Base-by-base conservation (phyloP, 768 basidiomycete species). In the Psilocybe cyanescens region DNA sequence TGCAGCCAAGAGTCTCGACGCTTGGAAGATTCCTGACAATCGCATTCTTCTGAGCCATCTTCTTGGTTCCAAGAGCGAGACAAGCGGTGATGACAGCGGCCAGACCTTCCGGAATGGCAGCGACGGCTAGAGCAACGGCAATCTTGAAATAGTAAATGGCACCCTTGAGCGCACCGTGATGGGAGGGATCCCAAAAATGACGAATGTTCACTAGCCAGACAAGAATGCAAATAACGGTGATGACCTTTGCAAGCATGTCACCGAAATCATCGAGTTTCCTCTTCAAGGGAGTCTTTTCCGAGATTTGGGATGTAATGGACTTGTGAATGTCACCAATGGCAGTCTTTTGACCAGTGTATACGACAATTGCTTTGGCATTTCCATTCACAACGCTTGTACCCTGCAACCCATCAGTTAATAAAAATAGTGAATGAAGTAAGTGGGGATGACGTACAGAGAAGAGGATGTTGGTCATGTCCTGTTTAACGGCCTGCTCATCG, bases 91-190 rank as follows among this genome's bases (percentile, higher is more conserved):
- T 97, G 60, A 99, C 97, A 54, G 95, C 96, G 37, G 97, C 95
- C n/a, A 99, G 79, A 61, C 97, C 97, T 76, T 99, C 97, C 0
- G 97, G 97, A 71, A 99, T 99, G 44, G 97, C 97, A 60, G 97
- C 97, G 44, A 99, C 97, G n/a, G 97, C 97, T 48, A 99, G 81
- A 4, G 97, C 95, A 47, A 99, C 97, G 37, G 97, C 97, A 71
- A 99, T 98, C 79, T 99, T 99, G 85, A 99, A 94, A 78, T 99
- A 99, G 75, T 98, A 99, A 56, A 99, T 86, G 0, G 97, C 97
- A 45, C 97, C 97, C 72, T 95, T 95, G 69, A 98, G 80, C 49
- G 78, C 86, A 52, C 96, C 93, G 65, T 91, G 92, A 71, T 99
- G 97, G 28, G 92, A 85, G 3, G 97, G 95, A 71, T 99, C 97